Base-by-base conservation (phyloP, 257 asterid genomes). In the Solanum clarkiae region DNA sequence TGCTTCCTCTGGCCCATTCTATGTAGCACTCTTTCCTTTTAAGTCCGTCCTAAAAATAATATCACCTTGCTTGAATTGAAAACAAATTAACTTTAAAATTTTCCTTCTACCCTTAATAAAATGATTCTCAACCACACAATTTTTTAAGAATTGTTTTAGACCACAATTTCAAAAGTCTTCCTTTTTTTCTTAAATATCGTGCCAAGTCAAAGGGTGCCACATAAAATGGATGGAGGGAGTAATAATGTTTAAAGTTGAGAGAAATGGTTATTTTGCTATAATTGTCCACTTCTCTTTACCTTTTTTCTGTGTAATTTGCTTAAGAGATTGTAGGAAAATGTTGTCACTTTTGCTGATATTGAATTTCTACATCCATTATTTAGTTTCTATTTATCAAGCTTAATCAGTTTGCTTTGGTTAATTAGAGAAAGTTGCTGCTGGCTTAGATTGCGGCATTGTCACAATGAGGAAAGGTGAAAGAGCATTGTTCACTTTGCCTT, bases 391-490 rank as follows among this genome's bases (percentile, higher is more conserved):
- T 42, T n/a, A 20, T 84, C 26, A 71, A 69, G 53, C 13, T 69
- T 62, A 40, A 42, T 83, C 56, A 56, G 47, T 47, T 66, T 68
- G 70, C 24, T 81, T 86, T 88, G 80, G 85, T 18, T 86, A 75
- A 86, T 69, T 86, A 92, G 97, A 91, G 72, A 85, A 85, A 70
- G 51, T 91, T 56, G 88, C 85, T 82, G 55, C 82, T 69, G 96
- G 95, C 82, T 72, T 92, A 85, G 86, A 91, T 84, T 88, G 82
- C 65, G 97, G 95, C 81, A 89, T 94, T 83, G 83, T 88, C 57
- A 92, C 97, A 36, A 94, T 94, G 97, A 92, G 84, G 86, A 94
- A 87, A 88, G 96, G 95, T 59, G 96, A 94, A 89, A 85, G 47
- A 8, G 92, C 96, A 60, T 77, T 89, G 84, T 94, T 92, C 92